These are phyloP conservation scores for Malus hybrid DNA, from an alignment of 331 rosid genomes.

Conservation along the genomic window DNA sequence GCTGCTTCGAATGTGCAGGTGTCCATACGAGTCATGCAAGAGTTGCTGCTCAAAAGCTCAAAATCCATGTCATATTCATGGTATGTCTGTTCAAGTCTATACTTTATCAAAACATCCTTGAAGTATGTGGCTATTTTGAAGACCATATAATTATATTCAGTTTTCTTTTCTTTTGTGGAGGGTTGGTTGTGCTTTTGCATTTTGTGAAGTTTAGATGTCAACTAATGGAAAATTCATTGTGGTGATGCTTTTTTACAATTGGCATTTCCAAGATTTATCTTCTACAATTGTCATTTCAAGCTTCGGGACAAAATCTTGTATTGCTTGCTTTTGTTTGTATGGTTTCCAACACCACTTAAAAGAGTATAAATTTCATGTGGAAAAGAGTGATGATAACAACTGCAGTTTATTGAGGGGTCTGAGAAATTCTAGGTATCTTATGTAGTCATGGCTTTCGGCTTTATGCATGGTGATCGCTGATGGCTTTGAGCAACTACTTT, in stretches of 20 bases:
- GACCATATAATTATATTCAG: neutral
- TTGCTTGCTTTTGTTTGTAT: neutral
- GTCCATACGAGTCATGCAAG: slow-evolving; percentile 83
- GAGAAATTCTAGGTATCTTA: neutral
- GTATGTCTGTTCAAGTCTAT: slow-evolving; percentile 22
- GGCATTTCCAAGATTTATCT: neutral
- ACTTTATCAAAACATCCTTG: neutral
- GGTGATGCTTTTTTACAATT: neutral
- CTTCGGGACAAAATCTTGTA: neutral
- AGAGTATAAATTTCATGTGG: neutral
- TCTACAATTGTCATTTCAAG: neutral
- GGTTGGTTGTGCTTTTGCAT: neutral
- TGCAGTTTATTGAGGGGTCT: neutral
- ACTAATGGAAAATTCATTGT: neutral
- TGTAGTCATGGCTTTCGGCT: neutral
- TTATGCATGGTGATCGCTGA: neutral
- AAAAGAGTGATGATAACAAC: neutral
- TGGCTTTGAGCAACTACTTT: neutral
- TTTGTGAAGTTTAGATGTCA: neutral
- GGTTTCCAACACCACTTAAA: neutral
- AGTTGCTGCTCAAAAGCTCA: slow-evolving; percentile 92
- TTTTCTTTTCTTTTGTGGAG: neutral
- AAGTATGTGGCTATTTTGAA: neutral
- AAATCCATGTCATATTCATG: slow-evolving; percentile 93
- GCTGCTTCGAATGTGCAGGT: slow-evolving; percentile 37